Conservation (phyloP, 371 early-diverging fungal genomes). For the Dichotomocladium elegans region DNA sequence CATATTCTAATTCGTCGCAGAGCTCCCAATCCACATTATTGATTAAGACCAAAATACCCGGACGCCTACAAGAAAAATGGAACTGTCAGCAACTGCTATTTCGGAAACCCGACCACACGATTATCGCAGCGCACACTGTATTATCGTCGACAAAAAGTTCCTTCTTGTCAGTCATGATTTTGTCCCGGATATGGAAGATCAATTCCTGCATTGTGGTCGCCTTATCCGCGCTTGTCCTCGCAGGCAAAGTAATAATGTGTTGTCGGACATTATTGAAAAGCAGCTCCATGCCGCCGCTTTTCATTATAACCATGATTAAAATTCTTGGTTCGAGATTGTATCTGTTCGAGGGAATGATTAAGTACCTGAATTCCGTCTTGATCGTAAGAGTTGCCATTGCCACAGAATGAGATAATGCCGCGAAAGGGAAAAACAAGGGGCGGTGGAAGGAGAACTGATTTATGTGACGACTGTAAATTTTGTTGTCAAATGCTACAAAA, state of each 20-base stretch:
- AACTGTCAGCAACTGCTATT: not conserved
- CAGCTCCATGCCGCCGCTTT: slow-evolving; percentile 92
- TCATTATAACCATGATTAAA: not conserved
- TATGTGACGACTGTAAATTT: not conserved
- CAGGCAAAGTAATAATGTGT: slow-evolving; percentile 54
- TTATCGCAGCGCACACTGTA: slow-evolving; percentile 65
- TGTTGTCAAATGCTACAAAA: not conserved
- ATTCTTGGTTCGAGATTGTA: no score
- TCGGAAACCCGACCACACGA: not conserved
- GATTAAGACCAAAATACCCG: slow-evolving; percentile 93
- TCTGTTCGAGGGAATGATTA: not conserved
- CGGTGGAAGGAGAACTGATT: not conserved
- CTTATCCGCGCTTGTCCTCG: slow-evolving; percentile 20
- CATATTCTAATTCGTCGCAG: slow-evolving; percentile 85
- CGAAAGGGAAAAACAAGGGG: not conserved
- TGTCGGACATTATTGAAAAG: slow-evolving; percentile 77
- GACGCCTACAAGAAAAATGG: slow-evolving; percentile 56
- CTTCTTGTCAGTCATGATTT: slow-evolving; percentile 71
- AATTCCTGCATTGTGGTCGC: slow-evolving; percentile 68
- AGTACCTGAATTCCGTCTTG: slow-evolving; percentile 14
- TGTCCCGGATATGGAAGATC: slow-evolving; percentile 68
- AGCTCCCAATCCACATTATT: slow-evolving; percentile 97
- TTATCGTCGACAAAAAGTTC: slow-evolving; percentile 85
- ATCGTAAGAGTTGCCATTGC: slow-evolving; percentile 9
- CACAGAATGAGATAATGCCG: not conserved